Evolutionary conservation across 192 early-diverging fungal genomes (phyloP).

Genomic region (Chytriomyces confervae): DNA sequence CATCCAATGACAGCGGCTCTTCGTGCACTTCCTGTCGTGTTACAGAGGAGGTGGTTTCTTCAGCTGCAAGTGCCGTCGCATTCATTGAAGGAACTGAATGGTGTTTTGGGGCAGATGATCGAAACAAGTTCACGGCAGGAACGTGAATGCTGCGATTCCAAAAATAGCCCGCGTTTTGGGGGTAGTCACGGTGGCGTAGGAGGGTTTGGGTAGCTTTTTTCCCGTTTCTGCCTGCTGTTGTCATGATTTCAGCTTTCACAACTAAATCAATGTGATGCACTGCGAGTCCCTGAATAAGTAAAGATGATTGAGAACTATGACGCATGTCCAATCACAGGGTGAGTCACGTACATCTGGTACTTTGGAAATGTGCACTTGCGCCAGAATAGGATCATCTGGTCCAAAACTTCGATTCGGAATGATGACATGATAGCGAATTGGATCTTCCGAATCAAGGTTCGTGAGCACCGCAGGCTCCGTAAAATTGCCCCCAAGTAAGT

Average conservation of each 20-base stretch:
- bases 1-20: too few relatives aligned
- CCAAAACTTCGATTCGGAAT: constrained; percentile 28
- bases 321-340: too few relatives aligned
- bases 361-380: constrained; percentile 27
- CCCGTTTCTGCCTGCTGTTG: background rate
- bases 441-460: constrained; percentile 22
- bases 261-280: background rate
- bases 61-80: too few relatives aligned
- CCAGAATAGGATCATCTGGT: constrained; percentile 27
- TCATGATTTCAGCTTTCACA: background rate
- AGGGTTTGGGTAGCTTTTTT: background rate
- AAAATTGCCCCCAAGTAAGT: background rate
- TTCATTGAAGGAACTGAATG: too few relatives aligned
- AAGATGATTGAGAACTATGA: too few relatives aligned
- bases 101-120: too few relatives aligned
- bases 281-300: background rate
- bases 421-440: constrained; percentile 18
- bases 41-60: too few relatives aligned
- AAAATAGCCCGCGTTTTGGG: background rate
- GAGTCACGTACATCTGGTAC: constrained; percentile 20
- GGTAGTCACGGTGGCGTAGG: background rate
- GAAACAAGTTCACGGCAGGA: too few relatives aligned
- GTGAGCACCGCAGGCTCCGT: constrained; percentile 20
- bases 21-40: too few relatives aligned
- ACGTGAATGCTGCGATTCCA: background rate